Percentiles rank a stretch among this genome's conserved stretches.
These are phyloP conservation scores for Mallotus repandus DNA, from an alignment of 441 rosid species.

Conservation along the genomic window DNA sequence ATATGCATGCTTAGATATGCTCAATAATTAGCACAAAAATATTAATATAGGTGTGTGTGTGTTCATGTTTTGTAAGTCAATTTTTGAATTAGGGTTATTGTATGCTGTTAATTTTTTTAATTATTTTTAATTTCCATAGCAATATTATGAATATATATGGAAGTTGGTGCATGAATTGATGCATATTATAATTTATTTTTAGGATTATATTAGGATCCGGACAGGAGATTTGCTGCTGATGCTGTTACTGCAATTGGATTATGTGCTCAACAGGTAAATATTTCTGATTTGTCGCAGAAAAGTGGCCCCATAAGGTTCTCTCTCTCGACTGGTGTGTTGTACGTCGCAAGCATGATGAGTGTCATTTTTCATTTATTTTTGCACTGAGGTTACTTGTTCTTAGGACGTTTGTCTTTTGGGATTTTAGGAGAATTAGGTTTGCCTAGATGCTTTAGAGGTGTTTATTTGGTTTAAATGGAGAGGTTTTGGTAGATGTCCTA, in stretches of 20 bases:
- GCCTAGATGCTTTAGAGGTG: background rate
- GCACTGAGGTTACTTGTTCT: background rate
- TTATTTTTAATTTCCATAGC: background rate
- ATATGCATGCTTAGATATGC: background rate
- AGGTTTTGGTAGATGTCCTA: background rate
- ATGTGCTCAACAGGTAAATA: slow-evolving; percentile 45
- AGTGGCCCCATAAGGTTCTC: background rate
- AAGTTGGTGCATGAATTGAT: slow-evolving; percentile 18
- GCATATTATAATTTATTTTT: slow-evolving; percentile 35
- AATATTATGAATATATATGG: background rate
- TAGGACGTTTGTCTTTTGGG: background rate
- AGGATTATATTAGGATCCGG: slow-evolving; percentile 95
- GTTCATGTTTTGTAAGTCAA: background rate
- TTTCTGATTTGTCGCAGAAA: background rate
- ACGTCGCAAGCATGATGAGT: background rate
- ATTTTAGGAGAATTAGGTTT: background rate
- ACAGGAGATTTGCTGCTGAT: slow-evolving; percentile 86
- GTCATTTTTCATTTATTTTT: too few species aligned
- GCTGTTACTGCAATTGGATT: slow-evolving; percentile 84
- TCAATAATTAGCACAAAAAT: background rate
- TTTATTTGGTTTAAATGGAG: background rate
- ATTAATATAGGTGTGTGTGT: too few species aligned
- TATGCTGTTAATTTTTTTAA: background rate
- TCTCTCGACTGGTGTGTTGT: background rate
- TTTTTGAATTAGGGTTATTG: background rate